These are phyloP conservation scores for Ustilago xerochloae DNA, from an alignment of 1,284 basidiomycete species.

Conservation along the genomic window DNA sequence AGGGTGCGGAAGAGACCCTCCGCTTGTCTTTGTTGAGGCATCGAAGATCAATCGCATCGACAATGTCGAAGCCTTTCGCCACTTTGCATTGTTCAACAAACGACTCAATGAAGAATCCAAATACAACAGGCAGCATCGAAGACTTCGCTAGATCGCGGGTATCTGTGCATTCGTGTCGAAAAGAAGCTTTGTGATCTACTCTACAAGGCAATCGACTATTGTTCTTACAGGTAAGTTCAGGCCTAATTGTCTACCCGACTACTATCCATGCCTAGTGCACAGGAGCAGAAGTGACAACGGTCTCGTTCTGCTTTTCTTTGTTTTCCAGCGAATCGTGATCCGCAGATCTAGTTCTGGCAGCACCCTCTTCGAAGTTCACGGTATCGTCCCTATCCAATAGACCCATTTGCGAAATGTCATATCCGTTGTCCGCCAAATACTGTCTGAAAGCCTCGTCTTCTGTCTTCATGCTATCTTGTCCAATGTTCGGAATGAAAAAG, in stretches of 20 bases:
- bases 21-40: no score
- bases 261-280: conserved; percentile 4
- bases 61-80: no score
- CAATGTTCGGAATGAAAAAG: conserved; percentile 80
- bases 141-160: neutral
- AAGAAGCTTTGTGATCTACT: neutral
- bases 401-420: conserved; percentile 60
- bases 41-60: no score
- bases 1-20: no score
- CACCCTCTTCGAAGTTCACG: conserved; percentile 29
- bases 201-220: neutral
- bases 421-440: conserved; percentile 54
- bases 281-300: conserved; percentile 10
- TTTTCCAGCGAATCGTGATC: conserved; percentile 23
- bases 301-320: conserved; percentile 9
- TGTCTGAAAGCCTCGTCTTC: conserved; percentile 76
- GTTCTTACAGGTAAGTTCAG: no score
- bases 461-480: conserved; percentile 80
- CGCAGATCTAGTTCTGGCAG: conserved; percentile 14
- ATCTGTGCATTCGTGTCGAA: neutral
- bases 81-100: neutral
- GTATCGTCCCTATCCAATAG: conserved; percentile 24
- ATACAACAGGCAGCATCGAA: neutral
- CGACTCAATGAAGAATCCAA: neutral
- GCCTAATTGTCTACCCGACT: no score